Evolutionary conservation across 495 filamentous ascomycete species (phyloP), one percentile per base, ranked within the genome.

Genomic region (Xylaria flabelliformis): DNA sequence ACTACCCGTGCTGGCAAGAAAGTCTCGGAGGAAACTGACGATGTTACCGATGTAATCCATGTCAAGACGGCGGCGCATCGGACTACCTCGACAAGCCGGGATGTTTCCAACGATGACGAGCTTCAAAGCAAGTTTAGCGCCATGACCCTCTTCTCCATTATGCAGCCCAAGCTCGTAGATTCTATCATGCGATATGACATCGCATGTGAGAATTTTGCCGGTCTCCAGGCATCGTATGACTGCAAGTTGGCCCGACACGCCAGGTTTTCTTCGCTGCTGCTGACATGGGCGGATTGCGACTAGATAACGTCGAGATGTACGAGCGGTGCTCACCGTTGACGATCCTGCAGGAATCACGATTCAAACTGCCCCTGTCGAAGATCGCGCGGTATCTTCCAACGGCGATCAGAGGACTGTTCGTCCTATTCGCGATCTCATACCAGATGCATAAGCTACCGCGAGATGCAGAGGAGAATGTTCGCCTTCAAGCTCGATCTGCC

Each of bases 251-350:
- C 68, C 24, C 21, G 10, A 10, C 12, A 32, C 15, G 41, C 34
- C 34, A 10, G 0, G n/a, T 0, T 42, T 19, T 36, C 26, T 50
- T 17, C 53, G 17, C 15, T 17, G 26, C 55, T 48, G n/a, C 55
- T 62, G n/a, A 65, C 36, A 46, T 12, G 64, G 34, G 17, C 4
- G 21, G n/a, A 19, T 13, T 50, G 7, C 19, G 9, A 53, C 21
- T 19, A 73, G 71, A 73, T n/a, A 64, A 55, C 26, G 32, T 67
- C 29, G 64, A 69, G 42, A 41, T 73, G 6, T 73, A 73, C 56
- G 55, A 61, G 17, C 24, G 63, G 8, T 44, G 15, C 29, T 73
- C 71, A 7, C 64, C 71, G 17, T 64, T 55, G 12, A 41, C n/a
- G 0, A 19, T 63, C 4, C 46, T 73, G 26, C 44, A 59, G 36